These are phyloP conservation scores for Sistotremastrum suecicum DNA, from an alignment of 768 basidiomycete genomes.

Conservation along the genomic window DNA sequence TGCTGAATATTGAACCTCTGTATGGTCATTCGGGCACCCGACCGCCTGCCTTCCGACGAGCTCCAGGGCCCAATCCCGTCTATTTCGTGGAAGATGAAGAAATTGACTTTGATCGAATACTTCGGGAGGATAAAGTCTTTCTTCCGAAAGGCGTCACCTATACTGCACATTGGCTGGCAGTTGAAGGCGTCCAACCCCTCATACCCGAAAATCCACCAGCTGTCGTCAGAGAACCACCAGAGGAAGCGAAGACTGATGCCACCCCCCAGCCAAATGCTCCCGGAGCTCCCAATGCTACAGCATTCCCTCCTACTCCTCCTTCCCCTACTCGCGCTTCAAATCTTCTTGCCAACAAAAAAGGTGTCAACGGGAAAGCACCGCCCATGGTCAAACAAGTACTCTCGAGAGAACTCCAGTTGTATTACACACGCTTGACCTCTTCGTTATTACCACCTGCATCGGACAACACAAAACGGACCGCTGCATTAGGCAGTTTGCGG, in stretches of 20 bases:
- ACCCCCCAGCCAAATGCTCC: background rate
- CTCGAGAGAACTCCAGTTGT: conserved; percentile 86
- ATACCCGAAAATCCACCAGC: conserved; percentile 93
- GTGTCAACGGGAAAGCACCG: conserved; percentile 39
- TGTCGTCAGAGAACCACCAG: conserved; percentile 41
- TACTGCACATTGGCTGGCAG: conserved; percentile 96
- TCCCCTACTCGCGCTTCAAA: conserved; percentile 1
- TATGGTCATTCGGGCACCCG: conserved; percentile 70
- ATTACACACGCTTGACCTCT: conserved; percentile 82
- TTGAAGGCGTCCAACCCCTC: conserved; percentile 95
- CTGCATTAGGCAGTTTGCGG: conserved; percentile 80
- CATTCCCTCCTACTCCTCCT: conserved; percentile 5
- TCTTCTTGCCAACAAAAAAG: conserved; percentile 10
- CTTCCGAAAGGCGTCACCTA: conserved; percentile 72
- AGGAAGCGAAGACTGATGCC: conserved; percentile 17
- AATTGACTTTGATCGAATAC: conserved; percentile 85
- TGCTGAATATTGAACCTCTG: conserved; percentile 90
- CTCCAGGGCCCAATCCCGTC: conserved; percentile 50
- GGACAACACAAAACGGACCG: conserved; percentile 63
- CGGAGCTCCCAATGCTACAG: background rate
- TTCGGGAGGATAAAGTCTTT: conserved; percentile 74
- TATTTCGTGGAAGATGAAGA: conserved; percentile 96
- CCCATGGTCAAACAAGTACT: conserved; percentile 85
- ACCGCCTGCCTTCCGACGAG: conserved; percentile 45
- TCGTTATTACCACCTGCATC: conserved; percentile 60